These are phyloP conservation scores for Alternaria gansuensis DNA, from an alignment of 2,329 filamentous ascomycete genomes.

Conservation along the genomic window DNA sequence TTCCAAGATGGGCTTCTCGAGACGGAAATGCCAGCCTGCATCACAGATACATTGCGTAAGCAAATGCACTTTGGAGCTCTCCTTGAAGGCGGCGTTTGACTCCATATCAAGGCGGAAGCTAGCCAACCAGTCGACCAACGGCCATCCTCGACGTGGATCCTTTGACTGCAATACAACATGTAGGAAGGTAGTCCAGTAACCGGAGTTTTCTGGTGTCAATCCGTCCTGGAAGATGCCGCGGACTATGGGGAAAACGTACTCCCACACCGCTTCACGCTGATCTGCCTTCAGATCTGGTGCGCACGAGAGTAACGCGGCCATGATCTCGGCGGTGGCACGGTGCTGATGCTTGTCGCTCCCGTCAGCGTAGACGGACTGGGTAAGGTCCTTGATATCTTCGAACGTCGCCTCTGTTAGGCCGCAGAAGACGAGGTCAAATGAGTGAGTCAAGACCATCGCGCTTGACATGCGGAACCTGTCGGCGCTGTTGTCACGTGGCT, in stretches of 20 bases:
- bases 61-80: slow-evolving; percentile 93
- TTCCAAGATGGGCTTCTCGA: slow-evolving; percentile 85
- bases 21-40: slow-evolving; percentile 93
- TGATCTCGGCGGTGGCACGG: slow-evolving; percentile 90
- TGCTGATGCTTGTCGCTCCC: slow-evolving; percentile 98
- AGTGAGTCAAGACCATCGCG: slow-evolving; percentile 84
- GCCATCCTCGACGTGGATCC: slow-evolving; percentile 86
- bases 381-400: slow-evolving; percentile 85
- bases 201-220: slow-evolving; percentile 90
- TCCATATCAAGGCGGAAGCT: slow-evolving; percentile 91
- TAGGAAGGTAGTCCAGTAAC: slow-evolving; percentile 94
- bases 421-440: slow-evolving; percentile 88
- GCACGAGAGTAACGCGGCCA: slow-evolving; percentile 83
- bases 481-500: slow-evolving; percentile 80
- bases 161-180: slow-evolving; percentile 88
- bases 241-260: slow-evolving; percentile 88
- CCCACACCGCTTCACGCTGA: slow-evolving; percentile 81
- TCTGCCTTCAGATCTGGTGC: slow-evolving; percentile 80
- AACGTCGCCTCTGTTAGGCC: slow-evolving; percentile 80
- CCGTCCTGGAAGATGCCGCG: slow-evolving; percentile 88
- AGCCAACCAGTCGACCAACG: slow-evolving; percentile 82
- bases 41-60: slow-evolving; percentile 88
- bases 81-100: slow-evolving; percentile 98
- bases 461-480: slow-evolving; percentile 92
- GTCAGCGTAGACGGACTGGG: slow-evolving; percentile 81